A percentile compares a stretch with the other conserved stretches of the same genome.
phyloP scores from a whole-genome alignment of 805 yeast genomes.

The Wickerhamiella brachini region DNA sequence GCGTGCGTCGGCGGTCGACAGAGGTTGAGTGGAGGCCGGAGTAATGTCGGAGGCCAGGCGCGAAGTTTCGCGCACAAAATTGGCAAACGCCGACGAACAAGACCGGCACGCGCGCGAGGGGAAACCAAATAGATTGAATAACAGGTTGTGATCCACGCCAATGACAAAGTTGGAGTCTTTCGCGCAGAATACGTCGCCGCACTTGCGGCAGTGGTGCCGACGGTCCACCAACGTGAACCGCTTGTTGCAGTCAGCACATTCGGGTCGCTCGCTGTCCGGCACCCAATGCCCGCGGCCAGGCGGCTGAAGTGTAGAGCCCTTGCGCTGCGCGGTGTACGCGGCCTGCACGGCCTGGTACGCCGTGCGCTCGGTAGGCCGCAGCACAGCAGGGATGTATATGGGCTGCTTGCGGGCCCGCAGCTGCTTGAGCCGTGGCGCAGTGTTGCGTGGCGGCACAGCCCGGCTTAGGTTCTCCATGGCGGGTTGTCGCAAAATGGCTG shows the following conservation, averaged over 20 bases:
- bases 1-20: conserved; percentile 7
- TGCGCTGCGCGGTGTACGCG: conserved; percentile 10
- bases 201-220: conserved; percentile 72
- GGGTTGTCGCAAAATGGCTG: neutral
- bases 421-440: conserved; percentile 37
- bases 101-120: conserved; percentile 56
- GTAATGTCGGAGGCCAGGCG: conserved; percentile 11
- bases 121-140: conserved; percentile 51
- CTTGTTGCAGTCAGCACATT: conserved; percentile 56
- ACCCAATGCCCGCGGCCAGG: conserved; percentile 31
- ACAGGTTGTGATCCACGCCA: conserved; percentile 35
- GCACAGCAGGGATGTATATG: conserved; percentile 79
- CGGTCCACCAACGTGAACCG: conserved; percentile 66
- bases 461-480: conserved; percentile 2
- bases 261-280: conserved; percentile 48
- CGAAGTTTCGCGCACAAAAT: conserved; percentile 28
- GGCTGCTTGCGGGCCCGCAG: conserved; percentile 75
- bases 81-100: conserved; percentile 50
- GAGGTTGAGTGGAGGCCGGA: conserved; percentile 8
- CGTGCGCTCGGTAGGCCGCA: conserved; percentile 34
- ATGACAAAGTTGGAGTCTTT: conserved; percentile 47
- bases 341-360: conserved; percentile 19
- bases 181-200: conserved; percentile 70
- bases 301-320: conserved; percentile 16
- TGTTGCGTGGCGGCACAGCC: conserved; percentile 7